Conservation (phyloP, 2,329 filamentous ascomycete genomes). For the Cercospora nicotianae region DNA sequence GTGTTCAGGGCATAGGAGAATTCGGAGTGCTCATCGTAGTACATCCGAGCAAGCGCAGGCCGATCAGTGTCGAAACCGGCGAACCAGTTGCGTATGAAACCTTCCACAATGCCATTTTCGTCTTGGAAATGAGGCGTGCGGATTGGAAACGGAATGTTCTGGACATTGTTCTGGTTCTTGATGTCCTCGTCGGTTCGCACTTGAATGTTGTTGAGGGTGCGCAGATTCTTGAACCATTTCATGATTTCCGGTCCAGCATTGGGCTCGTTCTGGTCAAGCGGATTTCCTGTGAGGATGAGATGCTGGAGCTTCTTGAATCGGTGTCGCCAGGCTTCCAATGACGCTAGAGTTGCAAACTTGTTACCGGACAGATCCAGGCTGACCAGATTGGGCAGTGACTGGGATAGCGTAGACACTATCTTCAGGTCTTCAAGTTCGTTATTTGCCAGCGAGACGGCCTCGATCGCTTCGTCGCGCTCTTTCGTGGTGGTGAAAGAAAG, state of each 20-base stretch:
- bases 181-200: conserved; percentile 73
- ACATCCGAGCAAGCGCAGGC: conserved; percentile 59
- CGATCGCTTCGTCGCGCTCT: conserved; percentile 74
- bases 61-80: conserved; percentile 72
- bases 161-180: conserved; percentile 55
- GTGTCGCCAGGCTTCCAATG: conserved; percentile 72
- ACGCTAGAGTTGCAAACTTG: conserved; percentile 66
- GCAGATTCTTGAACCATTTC: conserved; percentile 79
- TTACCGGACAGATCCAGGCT: conserved; percentile 90
- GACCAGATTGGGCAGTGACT: conserved; percentile 79
- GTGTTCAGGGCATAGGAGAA: conserved; percentile 77
- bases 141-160: conserved; percentile 61
- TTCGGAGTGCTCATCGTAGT: conserved; percentile 73
- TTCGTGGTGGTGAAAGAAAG: conserved; percentile 69
- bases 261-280: conserved; percentile 55
- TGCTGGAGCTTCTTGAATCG: conserved; percentile 79
- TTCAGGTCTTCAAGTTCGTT: conserved; percentile 74
- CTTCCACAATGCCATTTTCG: conserved; percentile 70
- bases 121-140: conserved; percentile 70
- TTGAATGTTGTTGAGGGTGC: conserved; percentile 71
- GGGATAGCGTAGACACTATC: conserved; percentile 71
- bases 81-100: conserved; percentile 74
- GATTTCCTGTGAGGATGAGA: conserved; percentile 75
- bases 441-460: conserved; percentile 76
- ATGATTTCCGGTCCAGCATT: conserved; percentile 67